Base-by-base conservation (phyloP, 768 basidiomycete species). In the Collybia mongolica region DNA sequence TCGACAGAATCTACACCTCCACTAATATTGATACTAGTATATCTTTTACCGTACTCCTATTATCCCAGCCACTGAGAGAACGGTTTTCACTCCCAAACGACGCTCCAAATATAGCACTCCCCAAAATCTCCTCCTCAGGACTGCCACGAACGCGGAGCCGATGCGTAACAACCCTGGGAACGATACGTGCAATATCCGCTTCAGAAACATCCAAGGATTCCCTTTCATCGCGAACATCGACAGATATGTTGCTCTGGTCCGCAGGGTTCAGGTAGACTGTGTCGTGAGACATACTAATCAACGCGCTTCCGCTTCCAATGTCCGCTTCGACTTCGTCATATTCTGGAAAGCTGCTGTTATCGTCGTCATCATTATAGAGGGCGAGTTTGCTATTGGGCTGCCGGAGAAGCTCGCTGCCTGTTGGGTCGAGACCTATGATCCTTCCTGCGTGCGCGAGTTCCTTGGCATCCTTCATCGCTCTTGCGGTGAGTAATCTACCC, bases 161-260 rank as follows among this genome's bases (percentile, higher is more conserved):
- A 67, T 93, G 90, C 6, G 86, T 84, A 24, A 92, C 76, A 0
- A 85, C 81, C 18, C 87, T 70, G 29, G 87, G 87, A 54, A 88
- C 79, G 23, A 90, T 82, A 51, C 86, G 76, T 49, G 86, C 86
- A 54, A 89, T 75, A 57, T 92, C 86, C 49, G 83, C 83, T 63
- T 89, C 86, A 5, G 84, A 84, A 3, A 88, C 82, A 50, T 87
- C 86, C 54, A 85, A 57, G 29, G 69, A 60, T 39, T 65, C 59
- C 22, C 58, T 57, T 44, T 62, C 59, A 12, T 51, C 42, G 38
- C 54, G 46, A 24, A 51, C 35, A n/a, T 41, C 36, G 8, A 45
- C 42, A 6, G 46, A 29, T 8, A 28, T n/a, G 1, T 52, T 26
- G 20, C 42, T 29, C 2, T 32, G 50, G 14, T 48, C 52, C 3